Evolutionary conservation across 2,329 filamentous ascomycete species (phyloP).

Genomic region (Teratosphaeria nubilosa): DNA sequence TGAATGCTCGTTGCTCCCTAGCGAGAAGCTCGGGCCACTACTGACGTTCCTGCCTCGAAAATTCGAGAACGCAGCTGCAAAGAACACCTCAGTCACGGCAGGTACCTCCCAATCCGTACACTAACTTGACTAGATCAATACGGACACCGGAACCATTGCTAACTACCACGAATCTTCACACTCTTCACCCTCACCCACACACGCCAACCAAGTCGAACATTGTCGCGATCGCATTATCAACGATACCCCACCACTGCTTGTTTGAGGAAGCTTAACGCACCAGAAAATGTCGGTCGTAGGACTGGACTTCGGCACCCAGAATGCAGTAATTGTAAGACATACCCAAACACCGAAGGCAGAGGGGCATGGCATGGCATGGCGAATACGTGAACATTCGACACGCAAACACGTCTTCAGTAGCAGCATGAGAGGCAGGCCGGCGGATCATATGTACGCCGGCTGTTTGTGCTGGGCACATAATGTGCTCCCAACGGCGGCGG

Average conservation of each 20-base stretch:
- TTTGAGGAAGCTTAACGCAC: background rate
- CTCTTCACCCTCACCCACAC: background rate
- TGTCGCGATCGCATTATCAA: background rate
- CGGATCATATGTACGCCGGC: background rate
- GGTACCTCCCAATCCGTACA: background rate
- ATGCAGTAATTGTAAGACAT: slow-evolving; percentile 73
- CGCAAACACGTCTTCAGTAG: background rate
- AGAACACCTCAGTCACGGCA: background rate
- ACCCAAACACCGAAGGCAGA: background rate
- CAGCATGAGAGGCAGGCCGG: background rate
- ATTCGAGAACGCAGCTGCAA: background rate
- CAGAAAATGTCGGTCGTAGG: slow-evolving; percentile 10
- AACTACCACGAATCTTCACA: background rate
- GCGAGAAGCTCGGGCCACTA: background rate
- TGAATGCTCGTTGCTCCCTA: background rate
- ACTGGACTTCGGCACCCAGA: slow-evolving; percentile 87
- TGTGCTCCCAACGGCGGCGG: background rate
- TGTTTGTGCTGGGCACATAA: background rate
- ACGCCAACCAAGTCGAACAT: background rate
- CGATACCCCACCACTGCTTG: background rate
- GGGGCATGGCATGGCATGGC: background rate
- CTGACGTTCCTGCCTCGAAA: background rate
- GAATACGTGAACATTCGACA: background rate
- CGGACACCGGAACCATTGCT: background rate
- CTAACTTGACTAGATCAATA: background rate